Evolutionary conservation across 495 filamentous ascomycete genomes (phyloP).

Genomic region (Trichodelitschia bisporula): DNA sequence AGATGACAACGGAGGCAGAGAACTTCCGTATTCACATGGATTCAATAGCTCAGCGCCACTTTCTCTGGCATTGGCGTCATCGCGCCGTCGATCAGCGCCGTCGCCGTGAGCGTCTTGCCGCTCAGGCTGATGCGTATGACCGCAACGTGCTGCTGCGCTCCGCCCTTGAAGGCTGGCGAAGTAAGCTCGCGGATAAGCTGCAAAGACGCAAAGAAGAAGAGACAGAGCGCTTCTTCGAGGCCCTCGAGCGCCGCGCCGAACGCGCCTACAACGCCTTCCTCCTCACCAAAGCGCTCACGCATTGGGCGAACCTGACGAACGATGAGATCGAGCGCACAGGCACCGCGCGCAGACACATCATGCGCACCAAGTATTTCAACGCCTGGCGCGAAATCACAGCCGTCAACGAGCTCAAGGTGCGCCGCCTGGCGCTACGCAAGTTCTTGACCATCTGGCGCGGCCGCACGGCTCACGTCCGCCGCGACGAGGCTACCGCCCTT

Average conservation of each 20-base stretch:
- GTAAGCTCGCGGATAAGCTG: too few species aligned
- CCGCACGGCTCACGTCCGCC: constrained; percentile 15
- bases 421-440: constrained; percentile 30
- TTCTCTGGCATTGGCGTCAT: too few species aligned
- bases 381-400: constrained; percentile 53
- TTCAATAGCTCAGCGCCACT: too few species aligned
- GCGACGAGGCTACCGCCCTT: constrained; percentile 18
- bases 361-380: constrained; percentile 49
- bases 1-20: too few species aligned
- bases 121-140: not conserved
- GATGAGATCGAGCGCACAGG: constrained; percentile 34
- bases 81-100: too few species aligned
- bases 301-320: constrained; percentile 39
- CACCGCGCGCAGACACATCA: constrained; percentile 38
- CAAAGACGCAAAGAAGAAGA: not conserved
- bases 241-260: constrained; percentile 27
- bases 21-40: too few species aligned
- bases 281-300: constrained; percentile 44
- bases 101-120: too few species aligned
- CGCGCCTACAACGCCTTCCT: constrained; percentile 40
- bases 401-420: constrained; percentile 42
- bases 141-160: not conserved
- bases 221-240: not conserved
- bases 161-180: not conserved
- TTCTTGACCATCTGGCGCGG: constrained; percentile 32